Evolutionary conservation across 805 yeast species (phyloP), one percentile per base, ranked within the genome.

Genomic region (Brettanomyces custersianus): DNA sequence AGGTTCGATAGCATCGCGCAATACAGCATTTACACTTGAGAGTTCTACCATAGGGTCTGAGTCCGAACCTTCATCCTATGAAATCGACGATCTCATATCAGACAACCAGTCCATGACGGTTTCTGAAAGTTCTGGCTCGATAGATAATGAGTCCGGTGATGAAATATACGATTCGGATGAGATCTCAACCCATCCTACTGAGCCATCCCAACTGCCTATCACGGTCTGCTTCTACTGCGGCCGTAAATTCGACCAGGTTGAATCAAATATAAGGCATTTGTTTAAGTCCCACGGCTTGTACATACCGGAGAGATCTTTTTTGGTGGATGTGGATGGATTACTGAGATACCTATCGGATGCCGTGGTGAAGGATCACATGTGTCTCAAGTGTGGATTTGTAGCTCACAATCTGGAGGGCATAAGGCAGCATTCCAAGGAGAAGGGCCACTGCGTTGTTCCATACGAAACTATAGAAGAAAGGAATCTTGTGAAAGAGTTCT

Each of bases 401-500:
- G 96, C 96, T 11, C 74, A 74, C 42, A 74, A 74, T 35, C 54
- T 88, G 27, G 85, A 80, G 45, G 83, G 95, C 41, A 88, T 84
- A 6, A 76, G 96, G 44, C 92, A 85, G 31, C 98, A 92, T 58
- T 74, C 85, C 74, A 48, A 63, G 3, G 69, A 79, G 4, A 92
- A 90, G 58, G 80, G 90, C 34, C 98, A 92, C 57, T 83, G 90
- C 62, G 72, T 77, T 49, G 67, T 92, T 38, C 96, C 97, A 0
- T 92, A 81, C 58, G 97, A 92, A 50, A 63, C 75, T 0, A 78
- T 72, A 35, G 79, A 75, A 33, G 94, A 92, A 49, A 74, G 78
- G 50, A 67, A 72, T 28, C 75, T 74, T 46, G 66, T 90, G 33
- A 68, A 81, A 0, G 74, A 72, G 31, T 92, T 76, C 54, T 92